Evolutionary conservation across 2,329 filamentous ascomycete genomes (phyloP), one percentile per base, ranked within the genome.

Genomic region (Amesomyces nigricolor): DNA sequence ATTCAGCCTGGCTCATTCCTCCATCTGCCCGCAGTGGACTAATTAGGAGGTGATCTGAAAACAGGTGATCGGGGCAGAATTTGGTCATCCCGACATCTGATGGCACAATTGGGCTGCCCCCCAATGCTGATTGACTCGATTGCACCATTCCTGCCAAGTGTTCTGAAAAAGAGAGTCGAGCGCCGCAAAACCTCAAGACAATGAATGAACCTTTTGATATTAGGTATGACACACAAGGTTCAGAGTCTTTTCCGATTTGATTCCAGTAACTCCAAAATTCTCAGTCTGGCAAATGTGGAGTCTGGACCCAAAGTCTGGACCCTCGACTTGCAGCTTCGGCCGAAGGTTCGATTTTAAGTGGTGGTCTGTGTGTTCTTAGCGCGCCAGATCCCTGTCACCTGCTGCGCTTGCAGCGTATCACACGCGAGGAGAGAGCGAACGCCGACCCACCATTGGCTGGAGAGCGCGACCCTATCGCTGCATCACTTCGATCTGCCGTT

Each of bases 51-150:
- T 26, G 8, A 44, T 13, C 40, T 26, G 9, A 14, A 44, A 44
- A 26, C 43, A 47, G 30, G 16, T 14, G 35, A 37, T 47, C 32
- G 7, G 26, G 14, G 10, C 29, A 22, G 13, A 49, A 19, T 46
- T 56, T 56, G 48, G 44, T 22, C 44, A 56, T 56, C 26, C 43
- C 39, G 30, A 32, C 26, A 19, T 7, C 44, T 17, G 48, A 56
- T 51, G 48, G 48, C 48, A 51, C 44, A 43, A 56, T 47, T 52
- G 7, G 22, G 17, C 51, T 5, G n/a, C 13, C 7, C 7, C 17
- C 6, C 16, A 46, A 26, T 32, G 16, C 14, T 19, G 6, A 5
- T 10, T 37, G 6, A 13, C 22, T 13, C 6, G 22, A 26, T 26
- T 26, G 22, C 22, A 26, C 22, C 22, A 26, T 26, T 26, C 6